Evolutionary conservation across 73 alveolate species (phyloP).

Genomic region (Tetrahymena thermophila): DNA sequence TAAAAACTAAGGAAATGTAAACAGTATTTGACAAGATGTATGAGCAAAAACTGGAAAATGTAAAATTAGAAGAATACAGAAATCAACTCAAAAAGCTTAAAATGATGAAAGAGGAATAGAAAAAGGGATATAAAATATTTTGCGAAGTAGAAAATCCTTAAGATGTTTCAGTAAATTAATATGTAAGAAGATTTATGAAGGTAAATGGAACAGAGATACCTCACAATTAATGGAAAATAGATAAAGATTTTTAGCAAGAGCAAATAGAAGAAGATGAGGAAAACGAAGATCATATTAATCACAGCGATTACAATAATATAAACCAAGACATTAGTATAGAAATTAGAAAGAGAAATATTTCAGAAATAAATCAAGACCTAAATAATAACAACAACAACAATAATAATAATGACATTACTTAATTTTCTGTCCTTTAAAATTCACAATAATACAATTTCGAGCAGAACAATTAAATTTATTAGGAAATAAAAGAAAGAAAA

Average conservation of each 20-base stretch:
- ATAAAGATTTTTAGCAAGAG: neutral
- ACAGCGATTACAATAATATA: neutral
- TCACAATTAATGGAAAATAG: neutral
- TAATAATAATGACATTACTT: neutral
- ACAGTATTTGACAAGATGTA: neutral
- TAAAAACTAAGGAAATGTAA: neutral
- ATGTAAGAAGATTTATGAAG: neutral
- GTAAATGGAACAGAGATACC: neutral
- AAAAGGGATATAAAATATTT: neutral
- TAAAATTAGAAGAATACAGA: neutral
- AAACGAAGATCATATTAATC: neutral
- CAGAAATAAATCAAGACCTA: neutral
- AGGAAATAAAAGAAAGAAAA: neutral
- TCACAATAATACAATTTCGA: neutral
- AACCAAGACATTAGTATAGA: neutral
- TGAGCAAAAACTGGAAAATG: neutral
- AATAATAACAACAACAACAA: neutral
- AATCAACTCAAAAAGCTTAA: neutral
- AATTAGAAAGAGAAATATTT: neutral
- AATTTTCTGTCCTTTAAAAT: neutral
- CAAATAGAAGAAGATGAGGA: neutral
- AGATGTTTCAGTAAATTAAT: neutral
- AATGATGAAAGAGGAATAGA: neutral
- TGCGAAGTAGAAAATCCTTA: neutral
- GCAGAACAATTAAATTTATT: neutral